A percentile compares a stretch with the other conserved stretches of the same genome.
Conservation (phyloP, 805 yeast genomes). For the Pichia deserticola region DNA sequence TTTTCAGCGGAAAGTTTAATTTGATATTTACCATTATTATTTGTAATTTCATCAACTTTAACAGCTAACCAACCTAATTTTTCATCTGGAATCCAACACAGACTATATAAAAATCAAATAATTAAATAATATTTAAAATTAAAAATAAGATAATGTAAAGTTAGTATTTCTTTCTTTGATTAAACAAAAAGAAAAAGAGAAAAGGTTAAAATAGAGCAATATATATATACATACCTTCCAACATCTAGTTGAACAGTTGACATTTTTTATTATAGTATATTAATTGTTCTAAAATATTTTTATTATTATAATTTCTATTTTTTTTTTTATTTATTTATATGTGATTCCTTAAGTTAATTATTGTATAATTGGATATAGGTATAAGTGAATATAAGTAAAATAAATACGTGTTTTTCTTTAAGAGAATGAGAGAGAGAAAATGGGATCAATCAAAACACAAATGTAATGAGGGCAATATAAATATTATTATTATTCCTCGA, state of each 20-base stretch:
- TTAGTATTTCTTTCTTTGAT: not conserved
- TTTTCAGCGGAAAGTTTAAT: slow-evolving; percentile 49
- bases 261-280: not conserved
- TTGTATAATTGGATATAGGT: no score
- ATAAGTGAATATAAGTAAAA: no score
- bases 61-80: slow-evolving; percentile 71
- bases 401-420: no score
- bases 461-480: no score
- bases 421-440: no score
- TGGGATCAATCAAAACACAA: no score
- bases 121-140: not conserved
- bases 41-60: slow-evolving; percentile 40
- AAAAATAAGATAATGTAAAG: not conserved
- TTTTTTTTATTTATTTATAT: no score
- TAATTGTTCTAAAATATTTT: no score
- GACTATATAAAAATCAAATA: slow-evolving; percentile 31
- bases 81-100: slow-evolving; percentile 79
- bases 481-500: no score
- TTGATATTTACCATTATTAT: slow-evolving; percentile 37
- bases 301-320: no score
- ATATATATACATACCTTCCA: slow-evolving; percentile 6
- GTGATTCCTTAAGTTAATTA: no score
- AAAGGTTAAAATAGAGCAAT: not conserved
- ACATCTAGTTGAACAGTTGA: slow-evolving; percentile 7
- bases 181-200: not conserved